Percentiles rank a stretch among this genome's conserved stretches.
phyloP scores from a whole-genome alignment of 1,139 yeast genomes.

The Taiozyma sp. region DNA sequence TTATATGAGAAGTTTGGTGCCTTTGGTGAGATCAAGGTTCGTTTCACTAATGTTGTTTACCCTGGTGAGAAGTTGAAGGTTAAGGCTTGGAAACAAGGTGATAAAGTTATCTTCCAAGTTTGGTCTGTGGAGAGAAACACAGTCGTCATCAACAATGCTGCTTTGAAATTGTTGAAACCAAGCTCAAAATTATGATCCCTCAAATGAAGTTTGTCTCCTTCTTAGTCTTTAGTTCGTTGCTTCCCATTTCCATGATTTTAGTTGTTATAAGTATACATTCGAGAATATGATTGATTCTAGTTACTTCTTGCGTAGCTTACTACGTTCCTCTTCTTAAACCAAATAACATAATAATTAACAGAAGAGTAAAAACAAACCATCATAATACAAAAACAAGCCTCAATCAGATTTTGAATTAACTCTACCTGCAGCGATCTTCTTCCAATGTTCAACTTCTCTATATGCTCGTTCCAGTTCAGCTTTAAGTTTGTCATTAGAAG shows the following conservation, averaged over 20 bases:
- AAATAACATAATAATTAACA: not conserved
- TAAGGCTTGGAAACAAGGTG: conserved; percentile 78
- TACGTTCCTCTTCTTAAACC: not conserved
- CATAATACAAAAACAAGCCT: not conserved
- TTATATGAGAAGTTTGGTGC: conserved; percentile 78
- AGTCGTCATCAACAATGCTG: conserved; percentile 84
- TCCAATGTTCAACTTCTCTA: conserved; percentile 84
- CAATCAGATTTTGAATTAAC: not conserved
- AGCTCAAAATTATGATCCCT: conserved; percentile 7
- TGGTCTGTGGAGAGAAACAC: conserved; percentile 76
- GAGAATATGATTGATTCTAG: not conserved
- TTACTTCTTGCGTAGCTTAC: not conserved
- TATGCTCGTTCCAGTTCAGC: conserved; percentile 86
- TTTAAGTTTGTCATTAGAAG: conserved; percentile 75
- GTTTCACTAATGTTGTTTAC: conserved; percentile 89
- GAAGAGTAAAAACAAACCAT: not conserved
- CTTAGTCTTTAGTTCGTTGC: not conserved
- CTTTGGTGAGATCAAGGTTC: conserved; percentile 81
- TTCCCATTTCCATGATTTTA: not conserved
- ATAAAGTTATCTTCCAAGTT: conserved; percentile 75
- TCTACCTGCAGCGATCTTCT: conserved; percentile 30
- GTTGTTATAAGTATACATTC: not conserved
- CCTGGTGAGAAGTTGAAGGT: conserved; percentile 94
- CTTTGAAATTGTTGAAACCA: conserved; percentile 51
- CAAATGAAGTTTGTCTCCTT: no score